A percentile compares a stretch with the other conserved stretches of the same genome.
Conservation (phyloP, 2,329 filamentous ascomycete genomes). For the Periconia macrospinosa region DNA sequence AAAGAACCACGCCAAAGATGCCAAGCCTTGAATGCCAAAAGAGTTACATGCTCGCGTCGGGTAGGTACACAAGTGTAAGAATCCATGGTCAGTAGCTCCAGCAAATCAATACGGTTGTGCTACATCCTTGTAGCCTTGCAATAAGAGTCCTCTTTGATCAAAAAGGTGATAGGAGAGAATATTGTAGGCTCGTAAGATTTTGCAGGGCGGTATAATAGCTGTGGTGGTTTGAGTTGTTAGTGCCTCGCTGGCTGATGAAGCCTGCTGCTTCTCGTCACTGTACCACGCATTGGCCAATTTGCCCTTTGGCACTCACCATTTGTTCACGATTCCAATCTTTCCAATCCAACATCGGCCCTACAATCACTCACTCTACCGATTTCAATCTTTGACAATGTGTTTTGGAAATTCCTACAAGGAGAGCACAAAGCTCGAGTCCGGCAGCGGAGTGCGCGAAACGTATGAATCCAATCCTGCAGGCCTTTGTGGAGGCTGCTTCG, state of each 20-base stretch:
- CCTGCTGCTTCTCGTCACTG: too few species aligned
- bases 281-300: neutral
- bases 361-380: neutral
- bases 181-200: too few species aligned
- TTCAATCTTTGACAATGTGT: slow-evolving; percentile 20
- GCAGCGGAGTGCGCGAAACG: slow-evolving; percentile 7
- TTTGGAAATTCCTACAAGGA: slow-evolving; percentile 25
- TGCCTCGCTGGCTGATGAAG: too few species aligned
- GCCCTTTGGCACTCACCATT: neutral
- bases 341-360: too few species aligned
- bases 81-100: too few species aligned
- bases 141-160: too few species aligned
- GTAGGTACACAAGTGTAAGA: neutral
- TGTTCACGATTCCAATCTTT: neutral
- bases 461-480: neutral
- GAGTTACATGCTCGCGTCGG: neutral
- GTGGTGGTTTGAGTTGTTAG: too few species aligned
- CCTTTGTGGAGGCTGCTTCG: neutral
- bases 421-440: slow-evolving; percentile 15
- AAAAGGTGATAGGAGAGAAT: too few species aligned
- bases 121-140: too few species aligned
- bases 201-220: too few species aligned
- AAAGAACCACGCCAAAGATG: slow-evolving; percentile 19
- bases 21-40: neutral
- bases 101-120: too few species aligned